Base-by-base conservation (phyloP, 441 rosid genomes). In the Adansonia gregorii region DNA sequence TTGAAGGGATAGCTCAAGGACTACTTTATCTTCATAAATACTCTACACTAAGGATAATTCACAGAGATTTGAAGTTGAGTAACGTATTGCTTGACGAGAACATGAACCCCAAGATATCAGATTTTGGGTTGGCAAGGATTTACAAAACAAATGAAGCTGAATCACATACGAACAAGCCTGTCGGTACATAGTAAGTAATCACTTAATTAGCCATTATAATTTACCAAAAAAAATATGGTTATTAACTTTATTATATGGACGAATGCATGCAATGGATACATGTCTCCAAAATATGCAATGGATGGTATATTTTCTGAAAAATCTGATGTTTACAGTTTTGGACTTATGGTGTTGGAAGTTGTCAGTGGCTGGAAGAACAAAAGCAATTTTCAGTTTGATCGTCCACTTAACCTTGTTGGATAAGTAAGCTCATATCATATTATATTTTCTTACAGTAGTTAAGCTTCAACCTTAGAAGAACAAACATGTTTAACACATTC, bases 331-430 rank as follows among this genome's bases (percentile, higher is more conserved):
- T 87, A 82, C 17, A 84, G 88, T 43, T 87, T 81, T 0, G 88
- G 90, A 39, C 82, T 87, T 1, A 22, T 85, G 17, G 8, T 87
- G 4, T 6, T 85, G 1, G 87, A 87, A 77, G 79, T 87, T 43
- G 49, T 87, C 56, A 78, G 78, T 7, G 76, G 90, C 3, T 78
- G 55, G 52, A 83, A 81, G 65, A 87, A 79, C 15, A 45, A 2
- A 56, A 68, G 70, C 49, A 3, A 9, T 17, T 67, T 67, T 3
- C 3, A 77, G 46, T 54, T 74, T 8, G 75, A 75, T 27, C 59
- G 66, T 61, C 59, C 46, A 8, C 74, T 68, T 15, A 20, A 43
- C 73, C 74, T 68, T 8, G 61, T 71, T 20, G 67, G 76, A 71
- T 75, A 69, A 54, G 76, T 80, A 67, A 49, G 78, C 15, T 45